Evolutionary conservation across 805 yeast genomes (phyloP).

Genomic region (Grigorovia transvaalensis): DNA sequence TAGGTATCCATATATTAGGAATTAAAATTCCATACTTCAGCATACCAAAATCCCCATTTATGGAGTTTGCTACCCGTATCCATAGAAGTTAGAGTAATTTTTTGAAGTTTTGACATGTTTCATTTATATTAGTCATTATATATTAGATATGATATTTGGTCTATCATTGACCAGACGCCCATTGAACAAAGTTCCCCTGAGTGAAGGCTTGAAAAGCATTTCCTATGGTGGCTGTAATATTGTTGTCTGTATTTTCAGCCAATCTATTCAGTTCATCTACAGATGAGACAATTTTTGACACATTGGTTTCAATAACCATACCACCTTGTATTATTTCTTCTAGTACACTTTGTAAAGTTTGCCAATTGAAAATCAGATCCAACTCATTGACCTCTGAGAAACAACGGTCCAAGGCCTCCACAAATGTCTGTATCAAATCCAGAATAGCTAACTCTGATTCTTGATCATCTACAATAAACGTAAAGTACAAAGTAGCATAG

Average conservation of each 20-base stretch:
- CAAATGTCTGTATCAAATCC: conserved; percentile 93
- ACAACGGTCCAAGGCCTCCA: conserved; percentile 86
- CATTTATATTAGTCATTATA: no score
- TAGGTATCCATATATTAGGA: no score
- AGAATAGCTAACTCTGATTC: conserved; percentile 90
- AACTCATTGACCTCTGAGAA: conserved; percentile 91
- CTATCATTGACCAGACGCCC: conserved; percentile 27
- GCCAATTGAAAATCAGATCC: conserved; percentile 98
- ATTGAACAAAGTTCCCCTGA: conserved; percentile 26
- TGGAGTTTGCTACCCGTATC: background rate
- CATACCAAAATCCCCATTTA: no score
- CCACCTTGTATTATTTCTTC: conserved; percentile 96
- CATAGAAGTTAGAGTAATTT: no score
- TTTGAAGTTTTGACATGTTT: no score
- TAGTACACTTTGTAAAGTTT: conserved; percentile 79
- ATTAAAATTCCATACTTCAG: no score
- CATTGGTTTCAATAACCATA: conserved; percentile 91
- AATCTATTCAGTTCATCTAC: conserved; percentile 46
- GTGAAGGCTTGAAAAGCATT: conserved; percentile 27
- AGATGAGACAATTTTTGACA: conserved; percentile 64
- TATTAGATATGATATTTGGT: no score
- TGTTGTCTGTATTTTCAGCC: conserved; percentile 17
- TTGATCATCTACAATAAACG: conserved; percentile 90
- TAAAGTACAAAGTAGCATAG: conserved; percentile 93
- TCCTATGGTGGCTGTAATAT: conserved; percentile 17